Percentiles rank a stretch among this genome's conserved stretches.
These are phyloP conservation scores for Styphnolobium japonicum DNA, from an alignment of 306 rosid genomes.

Conservation along the genomic window DNA sequence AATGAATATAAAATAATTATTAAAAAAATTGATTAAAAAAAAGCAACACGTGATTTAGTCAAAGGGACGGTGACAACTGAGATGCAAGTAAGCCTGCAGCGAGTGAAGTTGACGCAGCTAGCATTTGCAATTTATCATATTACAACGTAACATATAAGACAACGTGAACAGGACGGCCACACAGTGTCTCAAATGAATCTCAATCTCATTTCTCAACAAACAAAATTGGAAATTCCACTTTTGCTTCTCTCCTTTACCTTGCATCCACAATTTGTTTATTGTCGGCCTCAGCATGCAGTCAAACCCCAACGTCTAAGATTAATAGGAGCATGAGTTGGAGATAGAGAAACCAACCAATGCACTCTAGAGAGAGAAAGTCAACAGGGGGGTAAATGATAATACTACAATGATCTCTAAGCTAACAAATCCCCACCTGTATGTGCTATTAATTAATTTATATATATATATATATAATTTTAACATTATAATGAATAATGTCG, in stretches of 20 bases:
- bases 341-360: constrained; percentile 3
- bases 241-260: neutral
- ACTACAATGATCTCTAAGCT: neutral
- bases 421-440: neutral
- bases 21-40: neutral
- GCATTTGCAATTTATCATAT: neutral
- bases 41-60: neutral
- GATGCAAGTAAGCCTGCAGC: constrained; percentile 7
- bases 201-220: neutral
- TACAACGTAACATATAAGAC: neutral
- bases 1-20: neutral
- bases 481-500: too few relatives aligned
- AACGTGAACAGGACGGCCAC: neutral
- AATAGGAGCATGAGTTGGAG: neutral
- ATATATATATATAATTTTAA: too few relatives aligned
- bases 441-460: neutral
- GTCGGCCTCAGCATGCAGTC: constrained; percentile 4
- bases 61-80: constrained; percentile 19
- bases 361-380: constrained; percentile 18
- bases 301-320: constrained; percentile 16
- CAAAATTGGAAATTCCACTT: constrained; percentile 3
- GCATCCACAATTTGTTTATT: neutral
- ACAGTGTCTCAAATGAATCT: neutral
- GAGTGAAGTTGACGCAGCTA: neutral
- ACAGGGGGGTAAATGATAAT: too few relatives aligned